phyloP scores from a whole-genome alignment of 2,329 filamentous ascomycete genomes.

The Cercospora beticola region DNA sequence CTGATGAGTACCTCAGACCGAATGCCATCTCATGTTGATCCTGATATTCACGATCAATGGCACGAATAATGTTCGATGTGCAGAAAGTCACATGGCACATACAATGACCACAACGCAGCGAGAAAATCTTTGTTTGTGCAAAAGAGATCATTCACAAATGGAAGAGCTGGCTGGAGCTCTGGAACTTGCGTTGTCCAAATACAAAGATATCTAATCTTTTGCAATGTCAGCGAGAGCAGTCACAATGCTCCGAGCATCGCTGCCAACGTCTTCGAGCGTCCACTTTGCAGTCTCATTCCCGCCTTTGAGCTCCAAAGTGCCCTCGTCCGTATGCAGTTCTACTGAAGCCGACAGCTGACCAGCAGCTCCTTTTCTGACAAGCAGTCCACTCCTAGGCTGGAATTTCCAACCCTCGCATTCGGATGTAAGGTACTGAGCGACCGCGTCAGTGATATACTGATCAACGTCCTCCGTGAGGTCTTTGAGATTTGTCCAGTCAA shows the following conservation, averaged over 20 bases:
- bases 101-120: too few relatives aligned
- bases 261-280: neutral
- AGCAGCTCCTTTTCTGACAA: neutral
- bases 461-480: neutral
- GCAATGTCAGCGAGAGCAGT: neutral
- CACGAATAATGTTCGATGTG: too few relatives aligned
- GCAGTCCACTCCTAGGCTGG: neutral
- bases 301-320: neutral
- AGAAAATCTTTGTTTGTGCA: too few relatives aligned
- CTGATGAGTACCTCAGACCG: too few relatives aligned
- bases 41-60: too few relatives aligned
- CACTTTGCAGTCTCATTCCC: neutral
- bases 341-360: neutral
- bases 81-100: too few relatives aligned
- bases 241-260: neutral
- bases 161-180: neutral
- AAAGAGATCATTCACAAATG: neutral
- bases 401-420: neutral
- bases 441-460: neutral
- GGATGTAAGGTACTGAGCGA: neutral
- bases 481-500: neutral
- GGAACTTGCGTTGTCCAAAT: neutral
- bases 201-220: neutral
- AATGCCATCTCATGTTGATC: too few relatives aligned
- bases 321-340: neutral